Evolutionary conservation across 805 yeast genomes (phyloP).

Genomic region (Wickerhamomyces pijperi): DNA sequence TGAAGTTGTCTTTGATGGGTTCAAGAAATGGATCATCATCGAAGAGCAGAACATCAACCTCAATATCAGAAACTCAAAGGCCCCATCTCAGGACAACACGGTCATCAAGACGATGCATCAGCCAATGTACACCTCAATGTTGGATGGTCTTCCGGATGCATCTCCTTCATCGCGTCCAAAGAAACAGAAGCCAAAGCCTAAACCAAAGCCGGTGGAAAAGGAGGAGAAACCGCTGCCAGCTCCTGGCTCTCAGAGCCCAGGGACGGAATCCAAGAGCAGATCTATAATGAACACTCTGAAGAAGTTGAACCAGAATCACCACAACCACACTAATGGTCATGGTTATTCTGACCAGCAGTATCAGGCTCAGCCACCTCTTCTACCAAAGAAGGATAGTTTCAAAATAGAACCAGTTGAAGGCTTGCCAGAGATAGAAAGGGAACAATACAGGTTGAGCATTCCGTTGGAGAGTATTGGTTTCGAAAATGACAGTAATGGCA

Average conservation of each 20-base stretch:
- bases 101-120: conserved; percentile 11
- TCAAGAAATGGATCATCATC: conserved; percentile 65
- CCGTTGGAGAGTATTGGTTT: conserved; percentile 16
- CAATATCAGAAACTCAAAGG: conserved; percentile 12
- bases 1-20: conserved; percentile 71
- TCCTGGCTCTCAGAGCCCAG: not conserved
- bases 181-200: not conserved
- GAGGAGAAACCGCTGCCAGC: conserved; percentile 6
- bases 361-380: conserved; percentile 1
- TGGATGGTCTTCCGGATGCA: conserved; percentile 12
- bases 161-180: not conserved
- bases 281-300: conserved; percentile 2
- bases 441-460: conserved; percentile 17
- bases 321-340: conserved; percentile 3
- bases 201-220: not conserved
- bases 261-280: conserved; percentile 2
- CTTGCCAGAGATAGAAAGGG: conserved; percentile 16
- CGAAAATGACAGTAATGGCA: conserved; percentile 1
- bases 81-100: conserved; percentile 13
- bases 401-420: conserved; percentile 14
- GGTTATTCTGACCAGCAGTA: conserved; percentile 5
- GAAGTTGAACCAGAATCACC: not conserved
- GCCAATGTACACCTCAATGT: conserved; percentile 13
- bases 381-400: not conserved
- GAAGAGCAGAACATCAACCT: conserved; percentile 47